Base-by-base conservation (phyloP, 208 protist genomes). In the Borovskyia barvae region DNA sequence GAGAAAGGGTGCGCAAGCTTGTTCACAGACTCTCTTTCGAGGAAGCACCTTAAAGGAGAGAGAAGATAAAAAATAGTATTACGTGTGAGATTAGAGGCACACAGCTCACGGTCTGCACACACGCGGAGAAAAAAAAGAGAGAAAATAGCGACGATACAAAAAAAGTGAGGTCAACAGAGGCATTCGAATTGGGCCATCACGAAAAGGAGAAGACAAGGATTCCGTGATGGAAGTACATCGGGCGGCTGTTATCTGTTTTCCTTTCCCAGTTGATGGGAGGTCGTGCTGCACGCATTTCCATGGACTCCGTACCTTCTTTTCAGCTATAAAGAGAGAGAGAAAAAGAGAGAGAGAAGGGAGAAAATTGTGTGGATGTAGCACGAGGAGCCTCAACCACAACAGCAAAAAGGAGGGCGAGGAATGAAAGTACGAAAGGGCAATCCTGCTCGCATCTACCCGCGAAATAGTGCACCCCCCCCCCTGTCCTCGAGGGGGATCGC, bases 151-250 rank as follows among this genome's bases (percentile, higher is more conserved):
- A 9, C 0, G n/a, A 22, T 25, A 6, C 7, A 47, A 22, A 19
- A n/a, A 19, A 47, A 47, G 15, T 25, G 36, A 25, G 26, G 24
- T n/a, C n/a, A n/a, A n/a, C n/a, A 46, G 39, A 40, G 24, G 8
- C 11, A 47, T 29, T 17, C 43, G 3, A 45, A 47, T 4, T 20
- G 39, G 7, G 20, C 15, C 24, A 47, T 47, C 32, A 47, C 19
- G 28, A 50, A 62, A 40, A 50, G 29, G 24, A 51, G 41, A 51
- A 48, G 17, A 52, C n/a, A n/a, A n/a, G n/a, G n/a, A n/a, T n/a
- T n/a, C n/a, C n/a, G n/a, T n/a, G n/a, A n/a, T n/a, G n/a, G n/a
- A n/a, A n/a, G n/a, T n/a, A n/a, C n/a, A n/a, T n/a, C n/a, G n/a
- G n/a, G n/a, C n/a, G n/a, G n/a, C n/a, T n/a, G n/a, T n/a, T n/a